These are phyloP conservation scores for Mycena crocata DNA, from an alignment of 768 basidiomycete species.

Conservation along the genomic window DNA sequence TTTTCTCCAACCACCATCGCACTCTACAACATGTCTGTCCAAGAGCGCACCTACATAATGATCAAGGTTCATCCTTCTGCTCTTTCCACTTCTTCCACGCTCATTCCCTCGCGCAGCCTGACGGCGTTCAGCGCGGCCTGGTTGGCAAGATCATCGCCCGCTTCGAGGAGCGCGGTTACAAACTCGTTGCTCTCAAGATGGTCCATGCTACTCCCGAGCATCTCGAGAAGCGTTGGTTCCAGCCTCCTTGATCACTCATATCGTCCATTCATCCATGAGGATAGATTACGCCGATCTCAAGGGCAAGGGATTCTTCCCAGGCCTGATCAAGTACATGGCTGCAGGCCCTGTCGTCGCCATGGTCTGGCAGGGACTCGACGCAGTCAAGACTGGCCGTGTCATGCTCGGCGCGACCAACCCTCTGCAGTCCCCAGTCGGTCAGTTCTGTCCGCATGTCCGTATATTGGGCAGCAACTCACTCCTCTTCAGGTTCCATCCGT, in stretches of 20 bases:
- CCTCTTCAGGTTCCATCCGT: conserved; percentile 84
- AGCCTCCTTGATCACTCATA: conserved; percentile 25
- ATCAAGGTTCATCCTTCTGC: conserved; percentile 79
- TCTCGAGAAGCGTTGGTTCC: conserved; percentile 85
- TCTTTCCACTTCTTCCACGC: neutral
- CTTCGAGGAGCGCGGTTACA: conserved; percentile 99
- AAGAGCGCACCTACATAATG: conserved; percentile 99
- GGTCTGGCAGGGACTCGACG: conserved; percentile 95
- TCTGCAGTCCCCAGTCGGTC: conserved; percentile 86
- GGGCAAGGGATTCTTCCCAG: conserved; percentile 95
- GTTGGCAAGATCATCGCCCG: conserved; percentile 95
- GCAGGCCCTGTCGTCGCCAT: conserved; percentile 95
- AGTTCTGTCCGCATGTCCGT: conserved; percentile 38
- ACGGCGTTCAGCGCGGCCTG: conserved; percentile 97
- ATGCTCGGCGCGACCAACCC: conserved; percentile 99
- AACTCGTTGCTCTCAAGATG: conserved; percentile 95
- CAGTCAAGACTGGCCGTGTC: conserved; percentile 93
- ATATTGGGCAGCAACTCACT: conserved; percentile 20
- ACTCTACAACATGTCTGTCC: conserved; percentile 68
- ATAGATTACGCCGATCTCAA: conserved; percentile 96
- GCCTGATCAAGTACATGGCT: conserved; percentile 96
- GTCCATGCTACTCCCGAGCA: conserved; percentile 82
- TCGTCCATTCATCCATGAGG: conserved; percentile 29
- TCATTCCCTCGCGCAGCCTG: conserved; percentile 70
- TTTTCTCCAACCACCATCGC: conserved; percentile 34